Conservation (phyloP, 169 alveolate species). For the Plasmodium blacklocki region DNA sequence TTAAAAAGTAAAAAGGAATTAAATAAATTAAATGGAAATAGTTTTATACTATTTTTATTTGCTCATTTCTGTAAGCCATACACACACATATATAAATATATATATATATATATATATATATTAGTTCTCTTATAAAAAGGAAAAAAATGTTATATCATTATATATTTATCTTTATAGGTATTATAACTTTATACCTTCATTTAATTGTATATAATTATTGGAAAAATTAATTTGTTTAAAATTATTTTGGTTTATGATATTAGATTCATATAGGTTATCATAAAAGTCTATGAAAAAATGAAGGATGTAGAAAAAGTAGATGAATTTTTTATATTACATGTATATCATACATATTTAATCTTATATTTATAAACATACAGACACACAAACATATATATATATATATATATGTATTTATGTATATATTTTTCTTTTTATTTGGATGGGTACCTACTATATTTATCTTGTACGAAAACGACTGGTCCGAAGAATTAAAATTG, state of each 20-base stretch:
- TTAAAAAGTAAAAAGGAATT: neutral
- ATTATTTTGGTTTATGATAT: conserved; percentile 18
- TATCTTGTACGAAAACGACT: conserved; percentile 29
- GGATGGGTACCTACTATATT: conserved; percentile 29
- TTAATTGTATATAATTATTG: conserved; percentile 41
- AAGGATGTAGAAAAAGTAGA: neutral
- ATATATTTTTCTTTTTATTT: conserved; percentile 1
- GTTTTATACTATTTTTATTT: too few relatives aligned
- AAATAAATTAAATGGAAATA: neutral
- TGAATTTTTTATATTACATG: too few relatives aligned
- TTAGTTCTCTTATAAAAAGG: neutral
- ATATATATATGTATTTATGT: neutral
- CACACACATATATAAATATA: too few relatives aligned
- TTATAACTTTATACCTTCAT: conserved; percentile 19
- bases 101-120: too few relatives aligned
- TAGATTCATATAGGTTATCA: conserved; percentile 42
- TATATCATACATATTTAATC: too few relatives aligned
- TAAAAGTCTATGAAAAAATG: conserved; percentile 23
- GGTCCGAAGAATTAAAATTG: conserved; percentile 52
- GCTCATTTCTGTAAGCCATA: too few relatives aligned
- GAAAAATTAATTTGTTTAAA: conserved; percentile 35
- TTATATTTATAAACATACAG: neutral
- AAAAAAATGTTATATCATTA: neutral
- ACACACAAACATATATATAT: neutral
- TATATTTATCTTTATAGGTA: neutral